Evolutionary conservation across 805 yeast species (phyloP), one percentile per base, ranked within the genome.

Genomic region (Wickerhamomyces strasburgensis): DNA sequence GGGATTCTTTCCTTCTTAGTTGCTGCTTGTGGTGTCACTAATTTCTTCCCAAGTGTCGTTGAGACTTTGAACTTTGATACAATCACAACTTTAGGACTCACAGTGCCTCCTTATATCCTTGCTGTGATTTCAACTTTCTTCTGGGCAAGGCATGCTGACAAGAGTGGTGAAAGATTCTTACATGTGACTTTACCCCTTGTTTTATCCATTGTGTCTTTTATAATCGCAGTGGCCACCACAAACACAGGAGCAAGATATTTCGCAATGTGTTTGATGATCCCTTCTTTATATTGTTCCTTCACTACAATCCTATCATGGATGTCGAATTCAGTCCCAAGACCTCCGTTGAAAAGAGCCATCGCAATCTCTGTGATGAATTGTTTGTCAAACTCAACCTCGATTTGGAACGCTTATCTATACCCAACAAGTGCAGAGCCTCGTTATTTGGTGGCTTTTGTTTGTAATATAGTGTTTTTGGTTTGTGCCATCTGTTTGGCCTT

Each of bases 1-100:
- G 70, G 68, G 33, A 60, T 62, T 35, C 57, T 68, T 18, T 57
- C 73, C 2, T 57, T 56, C 39, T 56, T 70, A 21, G 80, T 72
- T 34, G 77, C 76, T 18, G 78, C 80, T 27, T 71, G 76, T 45
- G 80, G 80, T 53, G 78, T 75, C 32, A 72, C 79, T 14, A 70
- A 75, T 51, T 75, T 73, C 52, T 77, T 75, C 63, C 83, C 83
- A 19, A 66, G 80, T 1, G 75, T 78, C 19, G 81, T 78, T 14
- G 51, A 64, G 39, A 74, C 82, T 11, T 62, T 78, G 43, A 68
- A 74, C 30, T 78, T 73, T 46, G 54, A 57, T 49, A 61, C 66
- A 33, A 63, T 73, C 27, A 62, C 70, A 31, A 74, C 82, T 4
- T 64, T 75, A 33, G 70, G 74, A 44, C 61, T 78, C 38, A 74